These are phyloP conservation scores for Boletus holoroseus DNA, from an alignment of 1,284 basidiomycete species.

Conservation along the genomic window DNA sequence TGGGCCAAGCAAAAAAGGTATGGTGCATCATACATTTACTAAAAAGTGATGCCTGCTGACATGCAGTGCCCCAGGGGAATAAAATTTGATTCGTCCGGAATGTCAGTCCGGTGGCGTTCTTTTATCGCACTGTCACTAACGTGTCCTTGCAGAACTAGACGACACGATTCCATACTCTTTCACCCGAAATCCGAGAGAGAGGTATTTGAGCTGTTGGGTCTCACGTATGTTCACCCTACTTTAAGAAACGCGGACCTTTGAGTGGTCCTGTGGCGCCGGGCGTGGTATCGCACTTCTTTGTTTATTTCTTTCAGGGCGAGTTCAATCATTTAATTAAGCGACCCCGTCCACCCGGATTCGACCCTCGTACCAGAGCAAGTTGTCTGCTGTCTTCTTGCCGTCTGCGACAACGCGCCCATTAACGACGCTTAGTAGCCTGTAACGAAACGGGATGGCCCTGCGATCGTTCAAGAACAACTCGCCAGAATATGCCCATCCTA, in stretches of 20 bases:
- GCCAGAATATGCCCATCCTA: neutral
- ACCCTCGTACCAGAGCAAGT: neutral
- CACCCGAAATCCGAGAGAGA: slow-evolving; percentile 61
- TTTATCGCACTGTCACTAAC: slow-evolving; percentile 5
- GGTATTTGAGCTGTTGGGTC: slow-evolving; percentile 60
- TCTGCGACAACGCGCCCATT: neutral
- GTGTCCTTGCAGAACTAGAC: slow-evolving; percentile 41
- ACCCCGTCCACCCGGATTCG: neutral
- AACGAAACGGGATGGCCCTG: neutral
- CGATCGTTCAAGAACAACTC: neutral
- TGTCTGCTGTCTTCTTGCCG: neutral
- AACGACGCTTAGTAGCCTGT: neutral
- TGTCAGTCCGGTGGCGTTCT: slow-evolving; percentile 43
- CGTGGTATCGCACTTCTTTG: neutral
- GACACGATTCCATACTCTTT: slow-evolving; percentile 56
- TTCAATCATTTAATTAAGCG: slow-evolving; percentile 1
- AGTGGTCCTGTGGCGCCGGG: slow-evolving; percentile 13
- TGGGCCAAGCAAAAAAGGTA: slow-evolving; percentile 64
- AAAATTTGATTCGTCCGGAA: slow-evolving; percentile 76
- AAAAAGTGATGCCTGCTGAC: slow-evolving; percentile 8
- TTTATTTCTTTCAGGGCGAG: neutral
- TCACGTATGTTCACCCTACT: slow-evolving; percentile 66
- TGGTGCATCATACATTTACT: slow-evolving; percentile 4
- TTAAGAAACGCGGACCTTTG: slow-evolving; percentile 62
- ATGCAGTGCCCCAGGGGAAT: slow-evolving; percentile 44